Evolutionary conservation across 371 early-diverging fungal species (phyloP), one percentile per base, ranked within the genome.

Genomic region (Saksenaea vasiformis): DNA sequence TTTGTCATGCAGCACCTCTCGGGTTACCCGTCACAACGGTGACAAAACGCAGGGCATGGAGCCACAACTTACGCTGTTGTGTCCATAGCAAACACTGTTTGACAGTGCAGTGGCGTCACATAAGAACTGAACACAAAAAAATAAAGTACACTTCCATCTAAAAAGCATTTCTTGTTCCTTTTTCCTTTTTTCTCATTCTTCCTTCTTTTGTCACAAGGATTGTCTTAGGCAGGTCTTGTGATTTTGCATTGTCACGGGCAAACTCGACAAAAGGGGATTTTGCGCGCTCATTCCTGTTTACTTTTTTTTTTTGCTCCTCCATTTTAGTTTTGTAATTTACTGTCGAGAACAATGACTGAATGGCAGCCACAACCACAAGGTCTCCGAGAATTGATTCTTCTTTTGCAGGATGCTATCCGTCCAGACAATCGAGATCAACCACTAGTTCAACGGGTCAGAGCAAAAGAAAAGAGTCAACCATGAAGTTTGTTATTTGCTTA

Each of bases 311-410:
- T 54, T 39, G 57, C 54, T 38, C 54, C 43, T 27, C 56, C 56
- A 38, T 7, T 11, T 41, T 26, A 24, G 19, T 43, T 37, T 54
- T 47, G 47, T 47, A 43, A 64, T 68, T 60, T 61, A 24, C 58
- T 41, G 36, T 58, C 38, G 56, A 26, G 28, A 19, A 43, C 36
- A 54, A 71, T 64, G 74, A 70, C 67, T 62, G 24, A 61, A 28
- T 80, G 81, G 81, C 69, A 80, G 55, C 81, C 81, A 41, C 69
- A 76, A 57, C 69, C 61, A 55, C 67, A 70, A 62, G 73, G 74
- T 13, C 43, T 80, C 15, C 44, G 63, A 17, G 72, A 76, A 61
- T 58, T 80, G 15, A 51, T 76, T 27, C 41, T 62, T 34, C 43
- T 80, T 38, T 65, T 80, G 19, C 74, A 67, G 63, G 76, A 78